Evolutionary conservation across 2,329 filamentous ascomycete genomes (phyloP), one percentile per base, ranked within the genome.

Genomic region (Coniochaeta prunicola): DNA sequence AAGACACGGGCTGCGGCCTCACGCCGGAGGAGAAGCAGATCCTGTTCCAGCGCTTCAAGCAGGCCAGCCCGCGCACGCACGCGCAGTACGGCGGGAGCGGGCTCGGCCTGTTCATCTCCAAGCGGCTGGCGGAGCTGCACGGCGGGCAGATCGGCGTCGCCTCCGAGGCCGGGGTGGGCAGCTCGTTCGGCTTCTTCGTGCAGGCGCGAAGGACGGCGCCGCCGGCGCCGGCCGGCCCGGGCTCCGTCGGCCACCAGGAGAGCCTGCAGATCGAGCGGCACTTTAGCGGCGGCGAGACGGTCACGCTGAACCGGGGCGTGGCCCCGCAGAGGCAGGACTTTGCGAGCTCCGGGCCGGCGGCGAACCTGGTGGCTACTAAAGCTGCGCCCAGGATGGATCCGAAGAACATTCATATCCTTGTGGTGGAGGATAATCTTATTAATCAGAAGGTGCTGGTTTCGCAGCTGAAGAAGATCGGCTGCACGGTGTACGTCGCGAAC

Each of bases 381-480:
- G 61, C 63, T 1, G 21, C 24, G 3, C 30, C 33, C 13, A 36
- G 28, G 1, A 62, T 67, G 15, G 75, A 79, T 63, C 76, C 75
- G 56, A 81, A 77, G 63, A 76, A 80, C 9, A 74, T 84, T 59
- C 79, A 79, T 40, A 80, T 89, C 2, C 72, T 88, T 8, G 73
- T 88, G 3, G 86, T 89, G 0, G 86, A 89, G 68, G 86, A 89
- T 66, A 88, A 89, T 65, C 74, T 79, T 4, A 85, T 87, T 62
- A 89, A 89, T 67, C 86, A 88, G 66, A 86, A 86, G 64, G 85
- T 87, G 42, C 71, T 88, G 1, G 72, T 86, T n/a, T 85, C 85
- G 56, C 86, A 86, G 67, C 73, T 89, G 5, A 76, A 76, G 58
- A 86, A 85, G 65, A 78, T 81, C 17, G 79, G 81, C 4, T 80